A percentile compares a stretch with the other conserved stretches of the same genome.
Evolutionary conservation across 164 flowering plant species (phyloP).

Genomic region (Saururus chinensis): DNA sequence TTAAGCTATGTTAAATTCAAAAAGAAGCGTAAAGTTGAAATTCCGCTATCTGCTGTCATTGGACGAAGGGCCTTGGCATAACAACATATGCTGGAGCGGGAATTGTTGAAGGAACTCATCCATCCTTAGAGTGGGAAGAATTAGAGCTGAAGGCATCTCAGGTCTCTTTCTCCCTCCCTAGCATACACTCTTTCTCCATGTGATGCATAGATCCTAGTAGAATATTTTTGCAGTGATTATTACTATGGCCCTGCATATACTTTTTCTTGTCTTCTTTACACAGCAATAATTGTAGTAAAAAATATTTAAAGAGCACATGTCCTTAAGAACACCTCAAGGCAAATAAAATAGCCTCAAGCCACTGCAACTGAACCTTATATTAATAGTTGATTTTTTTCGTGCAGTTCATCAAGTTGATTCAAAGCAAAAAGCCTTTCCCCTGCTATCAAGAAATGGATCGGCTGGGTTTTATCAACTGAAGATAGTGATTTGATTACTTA

Average conservation of each 20-base stretch:
- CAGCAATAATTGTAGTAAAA: neutral
- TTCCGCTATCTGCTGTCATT: neutral
- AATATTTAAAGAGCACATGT: no score
- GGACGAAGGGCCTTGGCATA: slow-evolving; percentile 58
- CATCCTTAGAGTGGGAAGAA: slow-evolving; percentile 85
- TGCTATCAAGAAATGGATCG: slow-evolving; percentile 13
- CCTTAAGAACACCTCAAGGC: neutral
- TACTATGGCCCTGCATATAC: neutral
- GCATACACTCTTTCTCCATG: slow-evolving; percentile 2
- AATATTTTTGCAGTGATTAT: neutral
- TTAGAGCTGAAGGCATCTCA: slow-evolving; percentile 87
- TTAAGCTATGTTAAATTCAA: neutral
- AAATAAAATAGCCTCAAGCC: no score
- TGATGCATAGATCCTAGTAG: neutral
- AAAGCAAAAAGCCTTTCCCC: slow-evolving; percentile 30
- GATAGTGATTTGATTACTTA: neutral
- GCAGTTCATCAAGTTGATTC: slow-evolving; percentile 71
- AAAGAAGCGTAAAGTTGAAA: neutral
- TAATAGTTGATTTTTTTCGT: slow-evolving; percentile 3
- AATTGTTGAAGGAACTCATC: slow-evolving; percentile 73
- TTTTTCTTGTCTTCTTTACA: neutral
- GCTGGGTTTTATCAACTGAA: neutral
- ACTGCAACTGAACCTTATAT: neutral
- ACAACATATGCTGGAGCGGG: slow-evolving; percentile 90
- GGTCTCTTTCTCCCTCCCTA: slow-evolving; percentile 24